A percentile compares a stretch with the other conserved stretches of the same genome.
These are phyloP conservation scores for Lenzites betulinus DNA, from an alignment of 768 basidiomycete species.

Conservation along the genomic window DNA sequence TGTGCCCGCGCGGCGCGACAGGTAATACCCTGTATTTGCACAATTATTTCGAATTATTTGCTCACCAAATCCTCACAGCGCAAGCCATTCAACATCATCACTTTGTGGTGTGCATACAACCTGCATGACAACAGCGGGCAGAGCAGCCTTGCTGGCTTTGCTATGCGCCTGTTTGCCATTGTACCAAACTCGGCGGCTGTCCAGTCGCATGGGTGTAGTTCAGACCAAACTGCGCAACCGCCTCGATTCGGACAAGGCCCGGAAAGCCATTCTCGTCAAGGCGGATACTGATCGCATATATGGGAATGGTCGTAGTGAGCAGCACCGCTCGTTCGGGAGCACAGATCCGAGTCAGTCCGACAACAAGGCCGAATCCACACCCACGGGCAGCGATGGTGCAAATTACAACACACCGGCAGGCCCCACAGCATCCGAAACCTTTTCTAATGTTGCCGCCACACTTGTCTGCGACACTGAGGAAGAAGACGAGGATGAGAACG, in stretches of 20 bases:
- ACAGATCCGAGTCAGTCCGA: too few species aligned
- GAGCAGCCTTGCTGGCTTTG: neutral
- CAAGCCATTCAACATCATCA: neutral
- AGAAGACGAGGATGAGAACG: too few species aligned
- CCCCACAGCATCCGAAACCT: too few species aligned
- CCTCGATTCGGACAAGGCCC: neutral
- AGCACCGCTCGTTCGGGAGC: too few species aligned
- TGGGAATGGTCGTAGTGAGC: too few species aligned
- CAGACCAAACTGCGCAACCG: constrained; percentile 1
- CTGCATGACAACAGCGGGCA: neutral
- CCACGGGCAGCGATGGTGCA: too few species aligned
- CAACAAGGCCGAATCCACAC: too few species aligned
- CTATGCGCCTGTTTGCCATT: neutral
- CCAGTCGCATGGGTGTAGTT: constrained; percentile 6
- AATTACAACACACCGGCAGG: too few species aligned
- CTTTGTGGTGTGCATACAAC: neutral
- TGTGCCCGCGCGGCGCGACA: neutral
- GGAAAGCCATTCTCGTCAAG: constrained; percentile 5
- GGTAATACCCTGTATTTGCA: neutral
- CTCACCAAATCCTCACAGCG: too few species aligned
- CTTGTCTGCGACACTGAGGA: too few species aligned
- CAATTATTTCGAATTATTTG: too few species aligned
- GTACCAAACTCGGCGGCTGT: constrained; percentile 7
- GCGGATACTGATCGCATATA: neutral
- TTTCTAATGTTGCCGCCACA: too few species aligned